These are phyloP conservation scores for Fragaria vesca DNA, from an alignment of 306 rosid genomes.

Conservation along the genomic window DNA sequence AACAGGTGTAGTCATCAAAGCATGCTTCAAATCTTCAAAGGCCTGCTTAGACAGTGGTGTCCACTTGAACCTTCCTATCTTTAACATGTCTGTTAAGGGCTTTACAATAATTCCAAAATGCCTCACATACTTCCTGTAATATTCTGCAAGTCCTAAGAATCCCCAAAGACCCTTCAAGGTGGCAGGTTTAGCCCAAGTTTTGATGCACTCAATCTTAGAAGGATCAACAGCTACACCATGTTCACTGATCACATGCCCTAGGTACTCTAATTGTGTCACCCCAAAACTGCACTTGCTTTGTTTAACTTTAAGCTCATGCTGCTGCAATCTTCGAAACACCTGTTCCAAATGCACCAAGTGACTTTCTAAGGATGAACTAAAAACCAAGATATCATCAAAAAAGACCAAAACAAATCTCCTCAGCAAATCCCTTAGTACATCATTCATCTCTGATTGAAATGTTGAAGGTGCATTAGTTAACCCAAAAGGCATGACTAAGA, in stretches of 20 bases:
- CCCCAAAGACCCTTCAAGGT: not conserved
- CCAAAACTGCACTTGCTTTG: not conserved
- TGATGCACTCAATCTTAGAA: not conserved
- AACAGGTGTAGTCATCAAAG: not conserved
- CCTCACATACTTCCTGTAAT: not conserved
- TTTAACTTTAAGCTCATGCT: not conserved
- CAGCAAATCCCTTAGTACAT: fast-evolving
- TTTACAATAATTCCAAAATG: not conserved
- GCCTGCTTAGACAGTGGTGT: not conserved
- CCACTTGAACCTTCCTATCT: not conserved
- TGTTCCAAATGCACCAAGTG: too few species aligned
- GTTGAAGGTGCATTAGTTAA: not conserved
- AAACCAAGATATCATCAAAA: too few species aligned
- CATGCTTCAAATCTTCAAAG: not conserved
- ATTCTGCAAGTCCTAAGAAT: not conserved
- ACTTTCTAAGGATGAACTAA: fast-evolving
- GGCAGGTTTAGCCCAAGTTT: not conserved
- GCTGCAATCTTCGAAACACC: not conserved
- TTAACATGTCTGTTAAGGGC: not conserved
- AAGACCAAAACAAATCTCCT: not conserved
- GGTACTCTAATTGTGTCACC: not conserved
- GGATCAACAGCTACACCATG: not conserved
- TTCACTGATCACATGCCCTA: not conserved
- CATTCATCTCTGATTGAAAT: not conserved
- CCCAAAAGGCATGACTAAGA: not conserved